Evolutionary conservation across 2,329 filamentous ascomycete species (phyloP).

Genomic region (Ophiostoma novo-ulmi): DNA sequence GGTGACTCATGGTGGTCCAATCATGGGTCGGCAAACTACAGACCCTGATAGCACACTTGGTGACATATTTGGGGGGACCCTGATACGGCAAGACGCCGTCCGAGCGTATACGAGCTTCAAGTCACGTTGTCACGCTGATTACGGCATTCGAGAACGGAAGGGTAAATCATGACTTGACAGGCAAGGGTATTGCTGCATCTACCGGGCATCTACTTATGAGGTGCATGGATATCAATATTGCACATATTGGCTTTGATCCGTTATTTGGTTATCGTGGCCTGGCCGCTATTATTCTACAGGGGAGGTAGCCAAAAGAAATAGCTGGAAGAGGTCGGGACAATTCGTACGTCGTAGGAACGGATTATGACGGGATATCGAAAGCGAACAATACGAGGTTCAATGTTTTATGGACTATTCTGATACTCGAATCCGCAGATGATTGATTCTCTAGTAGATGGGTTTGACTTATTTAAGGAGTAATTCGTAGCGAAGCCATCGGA

Average conservation of each 20-base stretch:
- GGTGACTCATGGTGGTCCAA: neutral
- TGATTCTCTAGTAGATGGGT: neutral
- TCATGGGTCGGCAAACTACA: neutral
- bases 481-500: neutral
- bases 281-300: no score
- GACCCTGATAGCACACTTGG: neutral
- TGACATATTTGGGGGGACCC: neutral
- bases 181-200: neutral
- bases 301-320: no score
- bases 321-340: no score
- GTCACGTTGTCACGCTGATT: neutral
- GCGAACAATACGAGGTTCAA: neutral
- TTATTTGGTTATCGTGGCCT: neutral
- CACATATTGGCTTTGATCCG: neutral
- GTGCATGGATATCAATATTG: neutral
- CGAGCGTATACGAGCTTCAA: neutral
- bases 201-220: neutral
- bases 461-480: neutral
- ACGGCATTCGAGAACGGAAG: neutral
- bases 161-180: neutral
- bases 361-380: neutral
- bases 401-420: neutral
- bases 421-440: neutral
- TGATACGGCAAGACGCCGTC: neutral
- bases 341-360: no score